Evolutionary conservation across 2,329 filamentous ascomycete genomes (phyloP).

Genomic region (Penicillium frequentans): DNA sequence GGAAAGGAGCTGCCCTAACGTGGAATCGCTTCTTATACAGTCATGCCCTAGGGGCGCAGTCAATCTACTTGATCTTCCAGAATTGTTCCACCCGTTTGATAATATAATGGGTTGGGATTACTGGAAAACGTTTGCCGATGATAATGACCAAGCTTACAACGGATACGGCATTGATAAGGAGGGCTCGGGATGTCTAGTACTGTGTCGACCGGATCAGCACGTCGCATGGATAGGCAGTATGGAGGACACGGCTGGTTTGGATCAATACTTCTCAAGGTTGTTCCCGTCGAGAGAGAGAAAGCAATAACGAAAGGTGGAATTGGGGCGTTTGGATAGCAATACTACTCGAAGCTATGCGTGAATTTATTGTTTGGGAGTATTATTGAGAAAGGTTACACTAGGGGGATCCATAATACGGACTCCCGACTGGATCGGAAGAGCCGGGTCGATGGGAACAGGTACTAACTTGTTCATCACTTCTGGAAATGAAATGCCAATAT

Average conservation of each 20-base stretch:
- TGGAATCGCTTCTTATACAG: conserved; percentile 15
- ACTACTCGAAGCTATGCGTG: background rate
- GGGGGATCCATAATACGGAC: background rate
- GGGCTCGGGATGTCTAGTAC: conserved; percentile 11
- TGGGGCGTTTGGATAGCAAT: background rate
- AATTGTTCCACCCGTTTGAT: conserved; percentile 17
- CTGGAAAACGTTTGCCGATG: conserved; percentile 16
- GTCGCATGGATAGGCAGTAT: conserved; percentile 16
- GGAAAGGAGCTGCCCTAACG: background rate
- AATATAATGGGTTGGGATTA: conserved; percentile 17
- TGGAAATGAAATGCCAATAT: background rate
- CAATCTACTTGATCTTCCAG: conserved; percentile 13
- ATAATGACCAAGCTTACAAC: conserved; percentile 6
- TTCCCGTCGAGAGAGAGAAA: background rate
- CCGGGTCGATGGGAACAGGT: background rate
- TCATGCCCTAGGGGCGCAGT: background rate
- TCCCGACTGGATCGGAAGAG: background rate
- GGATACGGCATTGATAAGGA: conserved; percentile 14
- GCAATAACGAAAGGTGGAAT: background rate
- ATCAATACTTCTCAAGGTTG: conserved; percentile 11
- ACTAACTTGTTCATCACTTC: background rate
- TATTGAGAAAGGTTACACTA: too few species aligned
- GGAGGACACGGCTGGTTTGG: conserved; percentile 7
- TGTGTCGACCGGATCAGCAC: conserved; percentile 25
- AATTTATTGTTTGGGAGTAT: background rate